Evolutionary conservation across 2,329 filamentous ascomycete genomes (phyloP).

Genomic region (Claviceps sp.): DNA sequence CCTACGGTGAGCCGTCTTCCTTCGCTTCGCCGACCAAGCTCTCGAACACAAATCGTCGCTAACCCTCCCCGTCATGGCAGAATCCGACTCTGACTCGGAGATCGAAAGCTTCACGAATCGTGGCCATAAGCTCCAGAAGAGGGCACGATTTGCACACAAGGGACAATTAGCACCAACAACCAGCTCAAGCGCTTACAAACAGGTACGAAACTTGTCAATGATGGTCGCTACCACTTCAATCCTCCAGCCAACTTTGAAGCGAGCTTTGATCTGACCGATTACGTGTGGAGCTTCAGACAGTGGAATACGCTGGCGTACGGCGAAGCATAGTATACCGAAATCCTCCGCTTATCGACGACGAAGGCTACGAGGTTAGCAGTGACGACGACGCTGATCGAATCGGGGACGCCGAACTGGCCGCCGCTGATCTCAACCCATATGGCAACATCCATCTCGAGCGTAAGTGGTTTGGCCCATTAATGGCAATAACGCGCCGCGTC

Average conservation of each 20-base stretch:
- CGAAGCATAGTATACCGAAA: slow-evolving; percentile 64
- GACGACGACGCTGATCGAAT: slow-evolving; percentile 55
- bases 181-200: slow-evolving; percentile 56
- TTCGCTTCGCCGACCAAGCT: not conserved
- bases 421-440: slow-evolving; percentile 64
- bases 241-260: not conserved
- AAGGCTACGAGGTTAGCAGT: slow-evolving; percentile 64
- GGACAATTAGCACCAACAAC: slow-evolving; percentile 54
- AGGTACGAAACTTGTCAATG: slow-evolving; percentile 33
- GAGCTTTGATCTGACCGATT: slow-evolving; percentile 11
- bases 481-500: slow-evolving; percentile 8
- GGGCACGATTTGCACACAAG: slow-evolving; percentile 56
- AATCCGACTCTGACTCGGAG: slow-evolving; percentile 65
- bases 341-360: slow-evolving; percentile 58
- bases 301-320: slow-evolving; percentile 61
- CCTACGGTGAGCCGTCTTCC: slow-evolving; percentile 36
- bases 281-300: slow-evolving; percentile 32
- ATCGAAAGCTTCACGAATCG: slow-evolving; percentile 60
- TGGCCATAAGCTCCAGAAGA: slow-evolving; percentile 67
- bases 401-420: slow-evolving; percentile 45
- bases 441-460: slow-evolving; percentile 57
- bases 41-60: slow-evolving; percentile 3
- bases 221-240: slow-evolving; percentile 4
- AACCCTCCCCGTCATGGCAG: slow-evolving; percentile 28
- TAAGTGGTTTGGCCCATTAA: slow-evolving; percentile 25